Base-by-base conservation (phyloP, 2,329 filamentous ascomycete species). In the Fusarium chuoi region DNA sequence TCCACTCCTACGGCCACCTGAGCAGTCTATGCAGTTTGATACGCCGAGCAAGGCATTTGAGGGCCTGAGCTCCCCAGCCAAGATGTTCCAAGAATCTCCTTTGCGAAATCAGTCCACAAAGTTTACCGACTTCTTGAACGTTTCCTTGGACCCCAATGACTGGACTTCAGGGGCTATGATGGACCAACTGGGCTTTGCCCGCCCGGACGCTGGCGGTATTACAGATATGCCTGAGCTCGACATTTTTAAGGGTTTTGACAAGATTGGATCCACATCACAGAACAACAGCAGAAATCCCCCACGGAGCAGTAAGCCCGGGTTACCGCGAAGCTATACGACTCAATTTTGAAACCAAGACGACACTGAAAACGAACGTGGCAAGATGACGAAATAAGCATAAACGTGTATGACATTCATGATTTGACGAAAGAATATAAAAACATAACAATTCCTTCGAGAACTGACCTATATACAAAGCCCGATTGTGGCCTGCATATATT, bases 241-340 rank as follows among this genome's bases (percentile, higher is more conserved):
- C 77, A 91, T 95, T 73, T 87, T 93, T 51, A 91, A 93, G 78
- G 92, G 92, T 15, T 95, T 94, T 77, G 89, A 92, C 79, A 93
- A 91, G 83, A 94, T 95, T 79, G 92, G 92, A 52, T 84, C 85
- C 51, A 84, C 79, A 72, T 78, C 79, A 36, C 79, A 83, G 70
- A 62, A 28, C 30, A 65, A 70, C 39, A 52, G 22, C 30, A 70
- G 61, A 20, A 48, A 77, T 28, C 46, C 48, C 24, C 70, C 78
- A 39, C 77, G 77, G 65, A 72, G 62, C 63, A 76, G 62, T 52
- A 82, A 81, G 46, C 79, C 79, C 24, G 61, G 71, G 11, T 54
- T 82, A 18, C 76, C 77, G 41, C 78, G 81, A 73, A 82, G 80
- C 71, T 81, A 76, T 48, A 77, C 80, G 24, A 82, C 79, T 35